Evolutionary conservation across 1,284 basidiomycete genomes (phyloP), one percentile per base, ranked within the genome.

Genomic region (Malassezia equina): DNA sequence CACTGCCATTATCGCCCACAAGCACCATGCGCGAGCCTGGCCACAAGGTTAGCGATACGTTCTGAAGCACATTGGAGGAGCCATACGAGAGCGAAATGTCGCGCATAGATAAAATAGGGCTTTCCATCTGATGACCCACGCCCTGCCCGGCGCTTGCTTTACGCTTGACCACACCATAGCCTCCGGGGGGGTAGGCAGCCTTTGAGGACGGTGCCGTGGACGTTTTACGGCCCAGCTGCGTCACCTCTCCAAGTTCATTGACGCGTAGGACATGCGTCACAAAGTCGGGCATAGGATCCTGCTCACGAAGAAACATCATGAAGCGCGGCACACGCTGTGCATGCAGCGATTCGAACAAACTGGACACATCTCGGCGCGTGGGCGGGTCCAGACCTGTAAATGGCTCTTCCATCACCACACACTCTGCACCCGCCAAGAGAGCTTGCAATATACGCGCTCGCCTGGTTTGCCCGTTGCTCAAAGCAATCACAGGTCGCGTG

Each of bases 381-480:
- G 52, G 60, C 24, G 34, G 56, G 36, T 64, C 61, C 7, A 62
- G 24, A 8, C 59, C 69, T 5, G 62, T 64, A 50, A 63, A 70
- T 2, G 70, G 69, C 33, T 69, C 61, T 25, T 65, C 36, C 32
- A 58, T 40, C 59, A 66, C 46, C 0, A 79, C 80, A 52, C 69
- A 84, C 85, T 84, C 32, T 12, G 63, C 61, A 3, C 44, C 94
- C 63, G 55, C 78, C 36, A 95, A 75, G 8, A 96, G 75, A 0
- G 88, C 86, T 61, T 83, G 83, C 2, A 87, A 79, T 42, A 98
- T 87, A 46, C 90, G 79, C 4, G 90, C 90, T 23, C 89, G 78
- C 32, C 93, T 77, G 19, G 85, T 94, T 78, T 98, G 93, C 0
- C 93, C 93, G 64, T 93, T 93, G 60, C 86, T 88, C 47, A 96